Evolutionary conservation across 2,329 filamentous ascomycete genomes (phyloP), one percentile per base, ranked within the genome.

Genomic region (Neofusicoccum laricinum): DNA sequence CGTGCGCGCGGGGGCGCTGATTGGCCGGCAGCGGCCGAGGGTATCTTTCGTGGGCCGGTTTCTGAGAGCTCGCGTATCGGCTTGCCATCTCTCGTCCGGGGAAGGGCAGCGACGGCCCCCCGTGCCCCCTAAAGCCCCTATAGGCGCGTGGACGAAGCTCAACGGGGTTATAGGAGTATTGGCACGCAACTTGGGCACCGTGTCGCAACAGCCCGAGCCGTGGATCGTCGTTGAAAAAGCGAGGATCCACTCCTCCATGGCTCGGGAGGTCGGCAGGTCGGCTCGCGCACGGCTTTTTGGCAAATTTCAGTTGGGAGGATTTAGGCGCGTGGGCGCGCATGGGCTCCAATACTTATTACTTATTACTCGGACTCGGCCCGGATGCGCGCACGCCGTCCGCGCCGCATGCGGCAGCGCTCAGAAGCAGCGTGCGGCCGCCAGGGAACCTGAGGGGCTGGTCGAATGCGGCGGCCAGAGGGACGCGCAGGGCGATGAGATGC

Each of bases 291-390:
- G 10, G 41, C 55, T 34, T 46, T 19, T 19, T 21, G 41, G 40
- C 40, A 59, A 59, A 59, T 59, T 59, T 59, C 55, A 58, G 38
- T 58, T 58, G 53, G 53, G 53, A 45, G 25, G 21, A n/a, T 43
- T 58, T 32, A 58, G 53, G 53, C 53, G 53, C 53, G 53, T 32
- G 45, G 53, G 53, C 53, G 53, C 53, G 53, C 38, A 58, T 41
- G 53, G 53, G 25, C 53, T 25, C 38, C 55, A 59, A 59, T 59
- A 59, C n/a, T n/a, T n/a, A n/a, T n/a, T n/a, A n/a, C n/a, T n/a
- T n/a, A n/a, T n/a, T n/a, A n/a, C 25, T 59, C 55, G 55, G 55
- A 3, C 55, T 59, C 36, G 41, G 55, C 41, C 40, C 40, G 55
- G 40, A 34, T 34, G 38, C 38, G 50, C 14, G 53, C 51, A 41